These are phyloP conservation scores for Penicillium tannophilum DNA, from an alignment of 495 filamentous ascomycete species.

Conservation along the genomic window DNA sequence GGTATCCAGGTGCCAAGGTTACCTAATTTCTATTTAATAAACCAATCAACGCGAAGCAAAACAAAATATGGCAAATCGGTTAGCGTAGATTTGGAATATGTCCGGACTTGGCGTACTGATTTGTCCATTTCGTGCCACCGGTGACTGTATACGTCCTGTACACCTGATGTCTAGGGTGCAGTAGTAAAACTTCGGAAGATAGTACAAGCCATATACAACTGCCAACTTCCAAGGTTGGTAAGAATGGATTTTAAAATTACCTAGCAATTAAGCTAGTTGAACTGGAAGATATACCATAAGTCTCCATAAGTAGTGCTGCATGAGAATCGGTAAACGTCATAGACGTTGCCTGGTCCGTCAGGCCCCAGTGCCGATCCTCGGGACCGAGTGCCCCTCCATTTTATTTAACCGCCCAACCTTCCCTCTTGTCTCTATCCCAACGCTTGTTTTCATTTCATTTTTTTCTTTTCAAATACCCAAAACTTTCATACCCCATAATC, in stretches of 20 bases:
- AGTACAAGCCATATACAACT: not conserved
- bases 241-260: not conserved
- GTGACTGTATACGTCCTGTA: too few species aligned
- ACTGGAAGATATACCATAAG: not conserved
- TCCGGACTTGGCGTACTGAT: too few species aligned
- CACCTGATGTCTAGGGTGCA: too few species aligned
- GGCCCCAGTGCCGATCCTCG: slow-evolving; percentile 1
- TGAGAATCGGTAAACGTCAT: not conserved
- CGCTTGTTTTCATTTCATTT: slow-evolving; percentile 9
- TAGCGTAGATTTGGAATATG: too few species aligned
- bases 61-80: too few species aligned
- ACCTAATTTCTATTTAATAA: too few species aligned
- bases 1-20: too few species aligned
- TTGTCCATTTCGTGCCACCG: too few species aligned
- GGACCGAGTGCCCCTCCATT: slow-evolving; percentile 26
- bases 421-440: slow-evolving; percentile 14
- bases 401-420: slow-evolving; percentile 20
- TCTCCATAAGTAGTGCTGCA: not conserved
- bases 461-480: slow-evolving; percentile 8
- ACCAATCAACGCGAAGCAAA: too few species aligned
- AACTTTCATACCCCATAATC: slow-evolving; percentile 7
- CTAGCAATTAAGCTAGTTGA: not conserved
- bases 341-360: not conserved
- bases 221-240: not conserved
- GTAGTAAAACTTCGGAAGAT: not conserved